A percentile compares a stretch with the other conserved stretches of the same genome.
Evolutionary conservation across 495 filamentous ascomycete genomes (phyloP).

Genomic region (Penicillium turbatum): DNA sequence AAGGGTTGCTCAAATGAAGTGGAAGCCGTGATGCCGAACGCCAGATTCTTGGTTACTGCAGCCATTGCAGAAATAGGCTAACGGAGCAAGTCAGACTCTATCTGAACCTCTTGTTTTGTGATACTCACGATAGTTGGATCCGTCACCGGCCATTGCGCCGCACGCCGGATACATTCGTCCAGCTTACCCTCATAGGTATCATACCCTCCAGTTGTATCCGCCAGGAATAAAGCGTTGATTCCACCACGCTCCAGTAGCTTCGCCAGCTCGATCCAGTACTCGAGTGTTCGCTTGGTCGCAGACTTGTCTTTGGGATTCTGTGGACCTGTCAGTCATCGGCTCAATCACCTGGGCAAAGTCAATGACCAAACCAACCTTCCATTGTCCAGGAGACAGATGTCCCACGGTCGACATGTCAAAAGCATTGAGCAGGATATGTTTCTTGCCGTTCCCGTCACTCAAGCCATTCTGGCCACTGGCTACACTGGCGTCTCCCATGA

Average conservation of each 20-base stretch:
- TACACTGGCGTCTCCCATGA: conserved; percentile 18
- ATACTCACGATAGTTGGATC: conserved; percentile 50
- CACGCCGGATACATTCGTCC: conserved; percentile 47
- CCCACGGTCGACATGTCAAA: conserved; percentile 61
- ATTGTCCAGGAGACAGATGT: conserved; percentile 61
- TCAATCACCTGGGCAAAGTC: background rate
- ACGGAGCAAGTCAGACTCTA: conserved; percentile 7
- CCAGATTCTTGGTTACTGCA: conserved; percentile 44
- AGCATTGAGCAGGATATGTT: conserved; percentile 60
- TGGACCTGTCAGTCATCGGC: background rate
- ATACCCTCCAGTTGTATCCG: conserved; percentile 56
- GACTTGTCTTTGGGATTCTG: conserved; percentile 55
- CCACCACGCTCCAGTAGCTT: conserved; percentile 55
- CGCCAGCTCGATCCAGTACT: conserved; percentile 58
- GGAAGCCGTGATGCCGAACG: conserved; percentile 46
- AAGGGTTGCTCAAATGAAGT: conserved; percentile 59
- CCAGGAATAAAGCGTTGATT: conserved; percentile 58
- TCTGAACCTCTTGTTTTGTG: background rate
- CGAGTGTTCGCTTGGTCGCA: conserved; percentile 50
- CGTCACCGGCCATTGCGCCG: conserved; percentile 57
- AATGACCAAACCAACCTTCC: conserved; percentile 42
- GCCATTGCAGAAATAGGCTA: conserved; percentile 48
- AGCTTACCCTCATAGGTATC: conserved; percentile 55
- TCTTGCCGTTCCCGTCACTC: conserved; percentile 35
- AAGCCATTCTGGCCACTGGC: conserved; percentile 7